Conservation (phyloP, 1,284 basidiomycete species). For the Leccinum griseonigrum region DNA sequence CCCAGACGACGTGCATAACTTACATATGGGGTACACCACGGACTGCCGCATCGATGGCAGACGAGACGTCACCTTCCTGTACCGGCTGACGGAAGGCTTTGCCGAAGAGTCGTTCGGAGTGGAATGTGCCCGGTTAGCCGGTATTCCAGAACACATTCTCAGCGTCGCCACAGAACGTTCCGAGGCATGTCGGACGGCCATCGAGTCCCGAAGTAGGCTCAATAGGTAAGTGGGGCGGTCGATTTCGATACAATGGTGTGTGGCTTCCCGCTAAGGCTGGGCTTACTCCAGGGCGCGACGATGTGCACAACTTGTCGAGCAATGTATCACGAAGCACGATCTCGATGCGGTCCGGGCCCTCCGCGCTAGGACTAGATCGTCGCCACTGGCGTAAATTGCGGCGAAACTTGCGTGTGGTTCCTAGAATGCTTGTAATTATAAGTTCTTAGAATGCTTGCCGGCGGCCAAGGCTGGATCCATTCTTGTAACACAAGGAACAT, state of each 20-base stretch:
- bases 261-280: not conserved
- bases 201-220: slow-evolving; percentile 47
- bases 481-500: not conserved
- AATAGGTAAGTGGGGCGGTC: slow-evolving; percentile 44
- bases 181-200: slow-evolving; percentile 50
- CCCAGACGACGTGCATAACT: slow-evolving; percentile 62
- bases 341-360: slow-evolving; percentile 19
- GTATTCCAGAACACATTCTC: slow-evolving; percentile 69
- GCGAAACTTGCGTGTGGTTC: not conserved
- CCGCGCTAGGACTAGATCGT: slow-evolving; percentile 11
- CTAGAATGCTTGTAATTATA: not conserved
- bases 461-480: not conserved
- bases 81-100: slow-evolving; percentile 69
- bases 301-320: slow-evolving; percentile 22
- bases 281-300: slow-evolving; percentile 19
- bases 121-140: slow-evolving; percentile 86
- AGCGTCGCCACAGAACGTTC: slow-evolving; percentile 56
- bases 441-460: not conserved
- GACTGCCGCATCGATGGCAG: slow-evolving; percentile 66
- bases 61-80: slow-evolving; percentile 83
- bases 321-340: slow-evolving; percentile 25
- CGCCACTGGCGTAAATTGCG: slow-evolving; percentile 9
- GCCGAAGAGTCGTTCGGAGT: slow-evolving; percentile 84
- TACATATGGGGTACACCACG: slow-evolving; percentile 85
- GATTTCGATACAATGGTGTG: not conserved